Percentiles rank a stretch among this genome's conserved stretches.
Conservation (phyloP, 768 basidiomycete genomes). For the Flagelloscypha sp. region DNA sequence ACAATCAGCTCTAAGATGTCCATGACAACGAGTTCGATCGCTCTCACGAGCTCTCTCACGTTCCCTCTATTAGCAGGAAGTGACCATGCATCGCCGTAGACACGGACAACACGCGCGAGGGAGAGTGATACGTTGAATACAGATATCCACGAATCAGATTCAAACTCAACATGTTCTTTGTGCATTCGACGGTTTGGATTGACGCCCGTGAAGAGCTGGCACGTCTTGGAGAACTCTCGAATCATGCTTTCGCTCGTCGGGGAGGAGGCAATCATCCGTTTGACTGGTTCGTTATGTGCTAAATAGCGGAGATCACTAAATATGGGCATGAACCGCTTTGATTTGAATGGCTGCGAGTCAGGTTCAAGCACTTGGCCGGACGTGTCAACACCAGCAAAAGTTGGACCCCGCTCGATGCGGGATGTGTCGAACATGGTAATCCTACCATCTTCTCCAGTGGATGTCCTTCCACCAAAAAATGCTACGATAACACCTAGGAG, state of each 20-base stretch:
- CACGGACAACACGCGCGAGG: conserved; percentile 80
- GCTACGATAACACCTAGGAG: conserved; percentile 79
- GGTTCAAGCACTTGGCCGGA: conserved; percentile 50
- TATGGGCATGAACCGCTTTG: conserved; percentile 92
- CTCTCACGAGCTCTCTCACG: conserved; percentile 50
- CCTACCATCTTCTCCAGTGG: no score
- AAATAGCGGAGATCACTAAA: conserved; percentile 87
- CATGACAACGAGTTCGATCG: conserved; percentile 61
- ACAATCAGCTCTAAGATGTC: conserved; percentile 66
- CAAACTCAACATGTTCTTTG: conserved; percentile 86
- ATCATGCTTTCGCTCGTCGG: no score
- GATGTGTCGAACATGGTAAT: no score
- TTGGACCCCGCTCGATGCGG: no score
- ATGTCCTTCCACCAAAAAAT: no score
- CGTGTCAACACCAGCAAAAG: no score
- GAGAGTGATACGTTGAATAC: conserved; percentile 94
- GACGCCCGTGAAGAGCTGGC: conserved; percentile 88
- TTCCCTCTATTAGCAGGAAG: no score
- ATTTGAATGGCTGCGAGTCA: conserved; percentile 83
- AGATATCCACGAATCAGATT: conserved; percentile 94
- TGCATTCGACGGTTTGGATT: conserved; percentile 84
- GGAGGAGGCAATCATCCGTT: conserved; percentile 65
- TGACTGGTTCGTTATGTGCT: conserved; percentile 73
- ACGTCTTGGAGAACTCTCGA: conserved; percentile 64
- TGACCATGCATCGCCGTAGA: conserved; percentile 80